Evolutionary conservation across 192 early-diverging fungal genomes (phyloP).

Genomic region (Umbelopsis isabellina): DNA sequence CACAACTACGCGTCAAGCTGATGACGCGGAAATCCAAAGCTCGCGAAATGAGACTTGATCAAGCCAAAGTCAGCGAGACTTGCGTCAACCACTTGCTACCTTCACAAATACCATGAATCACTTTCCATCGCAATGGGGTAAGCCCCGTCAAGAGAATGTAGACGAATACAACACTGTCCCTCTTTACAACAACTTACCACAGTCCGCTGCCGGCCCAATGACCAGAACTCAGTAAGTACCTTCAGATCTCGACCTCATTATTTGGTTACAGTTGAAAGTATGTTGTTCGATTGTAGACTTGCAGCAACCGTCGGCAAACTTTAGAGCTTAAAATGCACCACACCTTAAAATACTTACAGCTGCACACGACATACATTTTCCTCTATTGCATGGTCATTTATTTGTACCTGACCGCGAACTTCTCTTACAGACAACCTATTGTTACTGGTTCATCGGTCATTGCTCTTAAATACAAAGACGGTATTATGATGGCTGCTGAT

Average conservation of each 20-base stretch:
- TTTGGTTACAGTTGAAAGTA: no score
- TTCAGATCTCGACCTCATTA: not conserved
- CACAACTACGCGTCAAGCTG: no score
- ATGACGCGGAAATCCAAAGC: no score
- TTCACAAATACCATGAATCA: slow-evolving; percentile 65
- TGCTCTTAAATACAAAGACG: slow-evolving; percentile 95
- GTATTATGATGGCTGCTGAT: slow-evolving; percentile 96
- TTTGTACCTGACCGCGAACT: slow-evolving; percentile 17
- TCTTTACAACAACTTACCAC: slow-evolving; percentile 52
- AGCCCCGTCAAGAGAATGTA: slow-evolving; percentile 64
- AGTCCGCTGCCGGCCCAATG: slow-evolving; percentile 50
- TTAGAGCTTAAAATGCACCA: no score
- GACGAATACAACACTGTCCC: slow-evolving; percentile 61
- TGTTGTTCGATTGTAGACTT: no score
- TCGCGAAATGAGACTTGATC: no score
- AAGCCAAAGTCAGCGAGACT: no score
- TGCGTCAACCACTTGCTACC: not conserved
- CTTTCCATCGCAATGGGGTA: slow-evolving; percentile 79
- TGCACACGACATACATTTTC: no score
- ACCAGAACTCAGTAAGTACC: slow-evolving; percentile 61
- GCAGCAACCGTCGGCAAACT: no score
- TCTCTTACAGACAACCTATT: slow-evolving; percentile 65
- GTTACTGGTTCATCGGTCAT: slow-evolving; percentile 95
- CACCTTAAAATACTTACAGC: no score
- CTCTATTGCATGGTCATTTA: no score